phyloP scores from a whole-genome alignment of 148 eudicot species.

The Cornus controversa region DNA sequence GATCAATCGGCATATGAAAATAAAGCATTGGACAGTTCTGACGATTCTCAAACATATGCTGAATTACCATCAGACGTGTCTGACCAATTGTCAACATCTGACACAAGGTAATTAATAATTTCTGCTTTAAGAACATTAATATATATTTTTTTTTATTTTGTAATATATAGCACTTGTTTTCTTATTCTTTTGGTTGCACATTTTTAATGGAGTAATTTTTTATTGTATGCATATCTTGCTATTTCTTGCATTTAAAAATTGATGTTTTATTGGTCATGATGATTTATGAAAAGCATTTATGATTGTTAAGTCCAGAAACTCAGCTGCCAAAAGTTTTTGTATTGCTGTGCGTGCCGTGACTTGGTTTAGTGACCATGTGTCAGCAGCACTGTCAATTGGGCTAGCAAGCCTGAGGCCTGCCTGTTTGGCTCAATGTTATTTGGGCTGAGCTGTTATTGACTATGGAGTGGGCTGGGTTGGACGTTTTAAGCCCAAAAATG shows the following conservation, averaged over 20 bases:
- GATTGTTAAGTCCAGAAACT: neutral
- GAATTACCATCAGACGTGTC: constrained; percentile 26
- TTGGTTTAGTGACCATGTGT: neutral
- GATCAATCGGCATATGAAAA: constrained; percentile 29
- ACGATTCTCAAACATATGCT: constrained; percentile 22
- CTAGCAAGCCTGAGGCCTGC: no score
- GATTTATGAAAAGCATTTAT: neutral
- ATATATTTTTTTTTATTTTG: no score
- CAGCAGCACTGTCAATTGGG: no score
- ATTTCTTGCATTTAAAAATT: neutral
- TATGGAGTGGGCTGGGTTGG: no score
- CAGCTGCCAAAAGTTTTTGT: neutral
- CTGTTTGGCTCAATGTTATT: no score
- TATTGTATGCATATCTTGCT: neutral
- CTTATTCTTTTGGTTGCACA: no score
- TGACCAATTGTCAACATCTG: constrained; percentile 19
- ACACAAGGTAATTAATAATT: constrained; percentile 33
- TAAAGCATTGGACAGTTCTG: constrained; percentile 34
- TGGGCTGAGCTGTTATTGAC: no score
- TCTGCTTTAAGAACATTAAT: no score
- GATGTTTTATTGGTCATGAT: neutral
- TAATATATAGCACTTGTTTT: no score
- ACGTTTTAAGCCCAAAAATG: no score
- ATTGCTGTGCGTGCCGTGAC: neutral
- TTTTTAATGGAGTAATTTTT: neutral